Base-by-base conservation (phyloP, 495 filamentous ascomycete species). In the Hypoxylon cercidicola region DNA sequence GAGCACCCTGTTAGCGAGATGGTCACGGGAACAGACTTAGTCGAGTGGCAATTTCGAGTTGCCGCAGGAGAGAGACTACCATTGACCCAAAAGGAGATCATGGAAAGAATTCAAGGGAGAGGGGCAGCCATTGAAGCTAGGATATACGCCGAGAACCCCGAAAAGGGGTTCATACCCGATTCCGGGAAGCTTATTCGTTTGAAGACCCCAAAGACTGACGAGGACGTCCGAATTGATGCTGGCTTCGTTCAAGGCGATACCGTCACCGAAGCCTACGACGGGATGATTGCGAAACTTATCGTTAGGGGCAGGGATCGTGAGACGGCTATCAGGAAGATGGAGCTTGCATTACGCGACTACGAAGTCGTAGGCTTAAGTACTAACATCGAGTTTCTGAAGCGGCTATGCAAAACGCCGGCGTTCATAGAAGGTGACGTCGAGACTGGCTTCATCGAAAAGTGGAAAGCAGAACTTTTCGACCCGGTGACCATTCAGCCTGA, bases 281-380 rank as follows among this genome's bases (percentile, higher is more conserved):
- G 95, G 4, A 98, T 99, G 95, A 97, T 99, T 62, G 90, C 96
- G 40, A 99, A 99, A 74, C 82, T 99, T 54, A 98, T 99, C 62
- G 93, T 97, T n/a, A 83, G 87, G 21, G 96, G 91, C 15, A 82
- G 82, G 40, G 87, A 88, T 54, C 85, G 95, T 25, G 85, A 90
- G 73, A 89, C 89, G 16, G 92, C 95, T 15, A 87, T 98, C 54
- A 87, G 90, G 61, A 97, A 92, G 70, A 79, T 98, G 25, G 85
- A 87, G 34, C 77, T 85, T n/a, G 94, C 94, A 1, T 76, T 98
- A 21, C 90, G 91, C 58, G 85, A 93, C 50, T 99, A 98, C 72
- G 92, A 99, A 75, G 85, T 99, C 8, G 96, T 93, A 1, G 95
- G 95, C 1, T 85, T 93, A 13, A 88, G 90, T 69, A 99, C 95